These are phyloP conservation scores for Lactarius psammicola DNA, from an alignment of 768 basidiomycete genomes.

Conservation along the genomic window DNA sequence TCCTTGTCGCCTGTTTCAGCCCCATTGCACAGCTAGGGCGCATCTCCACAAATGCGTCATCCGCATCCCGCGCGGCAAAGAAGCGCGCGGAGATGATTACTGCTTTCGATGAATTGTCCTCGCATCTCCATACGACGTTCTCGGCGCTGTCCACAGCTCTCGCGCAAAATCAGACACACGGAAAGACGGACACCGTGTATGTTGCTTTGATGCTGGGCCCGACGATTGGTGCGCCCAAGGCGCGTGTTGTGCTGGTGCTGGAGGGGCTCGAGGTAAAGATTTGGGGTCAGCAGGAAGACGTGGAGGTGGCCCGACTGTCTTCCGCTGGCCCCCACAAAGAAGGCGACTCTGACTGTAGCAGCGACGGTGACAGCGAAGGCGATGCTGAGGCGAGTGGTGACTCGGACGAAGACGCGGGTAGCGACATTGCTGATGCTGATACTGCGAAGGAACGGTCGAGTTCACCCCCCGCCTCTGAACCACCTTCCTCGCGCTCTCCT, in stretches of 20 bases:
- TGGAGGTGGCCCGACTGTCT: not conserved
- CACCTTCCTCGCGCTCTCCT: constrained; percentile 34
- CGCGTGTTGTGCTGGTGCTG: constrained; percentile 59
- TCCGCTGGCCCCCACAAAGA: constrained; percentile 20
- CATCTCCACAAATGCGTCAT: constrained; percentile 48
- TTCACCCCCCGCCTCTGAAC: constrained; percentile 29
- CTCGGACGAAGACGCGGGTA: constrained; percentile 20
- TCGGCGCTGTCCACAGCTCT: constrained; percentile 67
- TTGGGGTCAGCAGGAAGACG: constrained; percentile 31
- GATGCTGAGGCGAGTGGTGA: constrained; percentile 22
- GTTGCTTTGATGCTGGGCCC: constrained; percentile 67
- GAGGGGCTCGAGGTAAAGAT: constrained; percentile 58
- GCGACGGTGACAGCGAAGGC: constrained; percentile 14
- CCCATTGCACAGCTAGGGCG: constrained; percentile 64
- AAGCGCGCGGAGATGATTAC: constrained; percentile 59
- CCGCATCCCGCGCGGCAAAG: constrained; percentile 51
- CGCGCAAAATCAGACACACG: constrained; percentile 36
- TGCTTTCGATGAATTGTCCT: constrained; percentile 68
- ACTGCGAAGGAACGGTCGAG: constrained; percentile 5
- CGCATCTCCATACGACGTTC: constrained; percentile 74
- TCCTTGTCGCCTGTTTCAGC: constrained; percentile 36
- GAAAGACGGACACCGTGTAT: constrained; percentile 41
- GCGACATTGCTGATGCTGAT: constrained; percentile 12
- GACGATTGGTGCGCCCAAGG: constrained; percentile 57
- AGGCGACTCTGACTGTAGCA: constrained; percentile 22